Evolutionary conservation across 1,284 basidiomycete species (phyloP), one percentile per base, ranked within the genome.

Genomic region (Volvariella surrecta): DNA sequence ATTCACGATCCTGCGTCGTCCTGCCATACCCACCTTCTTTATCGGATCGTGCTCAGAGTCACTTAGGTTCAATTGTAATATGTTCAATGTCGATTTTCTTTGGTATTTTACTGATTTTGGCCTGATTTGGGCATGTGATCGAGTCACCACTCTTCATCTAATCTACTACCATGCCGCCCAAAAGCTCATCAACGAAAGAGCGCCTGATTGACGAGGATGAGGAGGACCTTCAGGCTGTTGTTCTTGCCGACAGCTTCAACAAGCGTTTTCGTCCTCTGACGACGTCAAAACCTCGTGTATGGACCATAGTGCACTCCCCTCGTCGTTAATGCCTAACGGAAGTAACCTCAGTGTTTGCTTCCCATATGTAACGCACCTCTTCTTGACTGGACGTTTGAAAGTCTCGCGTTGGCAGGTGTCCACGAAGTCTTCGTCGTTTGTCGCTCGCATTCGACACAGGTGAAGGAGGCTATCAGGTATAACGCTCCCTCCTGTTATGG

Each of bases 371-470:
- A 95, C 59, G 87, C 89, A 1, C 88, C 94, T 3, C 68, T 99
- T 28, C 73, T 99, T 22, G 85, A 92, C 54, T 98, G 94, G 92
- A 97, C 95, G 1, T 83, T 99, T 50, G 95, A 99, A 63, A 87
- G 87, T 57, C 76, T 99, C 38, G 83, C 89, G 22, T 71, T 93
- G 15, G 90, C 91, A 24, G 92, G 92, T 43, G 93, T 98, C 37
- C 87, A 94, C 57, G 89, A 98, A 64, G 89, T 97, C 48, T 95
- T 97, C 62, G 85, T 99, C 44, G 83, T 98, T 50, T 95, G 82
- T 63, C 78, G 82, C 56, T 95, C 82, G 50, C 88, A 95, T 62
- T 77, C 89, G 8, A 82, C 86, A 45, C 80, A 86, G 56, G 83
- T 94, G 54, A 84, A 86, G 58, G 71, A 74, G 9, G 89, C 81